A percentile compares a stretch with the other conserved stretches of the same genome.
Conservation (phyloP, 2,329 filamentous ascomycete species). For the Ophiostoma piceae region DNA sequence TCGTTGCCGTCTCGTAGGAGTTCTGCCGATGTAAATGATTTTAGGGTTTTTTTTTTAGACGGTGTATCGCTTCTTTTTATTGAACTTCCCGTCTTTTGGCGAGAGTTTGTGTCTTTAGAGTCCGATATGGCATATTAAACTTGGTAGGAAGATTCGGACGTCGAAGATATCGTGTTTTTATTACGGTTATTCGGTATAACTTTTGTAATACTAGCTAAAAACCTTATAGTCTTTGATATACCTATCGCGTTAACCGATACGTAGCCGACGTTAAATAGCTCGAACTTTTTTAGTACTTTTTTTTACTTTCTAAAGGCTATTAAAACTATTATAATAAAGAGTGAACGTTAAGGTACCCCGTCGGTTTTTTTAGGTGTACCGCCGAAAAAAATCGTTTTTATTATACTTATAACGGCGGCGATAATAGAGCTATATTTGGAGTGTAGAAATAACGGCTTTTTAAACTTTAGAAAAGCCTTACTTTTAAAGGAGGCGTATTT, state of each 20-base stretch:
- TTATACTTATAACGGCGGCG: too few relatives aligned
- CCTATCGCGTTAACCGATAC: not conserved
- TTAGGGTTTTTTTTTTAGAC: not conserved
- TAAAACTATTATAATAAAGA: not conserved
- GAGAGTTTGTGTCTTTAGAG: not conserved
- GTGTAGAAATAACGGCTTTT: too few relatives aligned
- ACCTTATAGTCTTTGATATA: not conserved
- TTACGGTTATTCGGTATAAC: not conserved
- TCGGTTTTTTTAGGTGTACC: too few relatives aligned
- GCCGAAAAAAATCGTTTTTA: too few relatives aligned
- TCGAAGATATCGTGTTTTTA: not conserved
- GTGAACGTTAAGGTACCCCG: too few relatives aligned
- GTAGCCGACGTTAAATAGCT: too few relatives aligned
- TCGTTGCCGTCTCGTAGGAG: not conserved
- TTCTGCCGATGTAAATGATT: not conserved
- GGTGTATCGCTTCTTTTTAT: not conserved
- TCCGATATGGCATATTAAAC: not conserved
- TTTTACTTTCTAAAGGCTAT: not conserved
- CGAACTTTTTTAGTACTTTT: not conserved
- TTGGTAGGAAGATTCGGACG: not conserved
- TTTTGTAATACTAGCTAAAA: not conserved
- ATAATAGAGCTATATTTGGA: too few relatives aligned
- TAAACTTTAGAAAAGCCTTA: too few relatives aligned
- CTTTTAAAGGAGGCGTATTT: too few relatives aligned
- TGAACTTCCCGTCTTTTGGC: not conserved